phyloP scores from a whole-genome alignment of 257 asterid species.

The Solanum gracilifrons region DNA sequence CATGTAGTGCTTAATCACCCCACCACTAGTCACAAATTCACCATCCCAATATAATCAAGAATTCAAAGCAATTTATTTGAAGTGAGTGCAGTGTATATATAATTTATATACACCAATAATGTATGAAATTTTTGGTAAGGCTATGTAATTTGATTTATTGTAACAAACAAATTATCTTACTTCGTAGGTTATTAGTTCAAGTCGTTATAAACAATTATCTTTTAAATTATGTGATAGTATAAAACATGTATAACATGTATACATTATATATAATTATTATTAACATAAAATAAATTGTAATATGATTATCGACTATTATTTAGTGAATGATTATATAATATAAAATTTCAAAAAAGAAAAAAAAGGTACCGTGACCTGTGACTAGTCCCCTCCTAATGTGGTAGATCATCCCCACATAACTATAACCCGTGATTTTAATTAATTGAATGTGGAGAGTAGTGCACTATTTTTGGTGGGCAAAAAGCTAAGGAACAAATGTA shows the following conservation, averaged over 20 bases:
- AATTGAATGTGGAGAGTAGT: neutral
- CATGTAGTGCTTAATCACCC: neutral
- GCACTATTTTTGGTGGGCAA: neutral
- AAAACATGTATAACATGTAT: too few relatives aligned
- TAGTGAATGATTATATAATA: neutral
- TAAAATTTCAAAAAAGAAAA: neutral
- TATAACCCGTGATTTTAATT: neutral
- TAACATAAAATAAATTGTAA: too few relatives aligned
- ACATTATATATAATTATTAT: too few relatives aligned
- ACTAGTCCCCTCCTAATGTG: neutral
- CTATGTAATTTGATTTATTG: neutral
- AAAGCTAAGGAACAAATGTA: neutral
- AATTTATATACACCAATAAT: rapidly evolving
- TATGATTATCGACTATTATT: neutral
- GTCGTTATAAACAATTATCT: too few relatives aligned
- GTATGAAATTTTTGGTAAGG: neutral
- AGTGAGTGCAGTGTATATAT: neutral
- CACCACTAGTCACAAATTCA: neutral
- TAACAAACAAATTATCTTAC: too few relatives aligned
- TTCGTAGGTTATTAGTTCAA: too few relatives aligned
- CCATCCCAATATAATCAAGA: neutral
- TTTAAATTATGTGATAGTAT: too few relatives aligned
- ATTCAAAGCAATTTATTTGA: neutral
- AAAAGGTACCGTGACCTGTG: neutral
- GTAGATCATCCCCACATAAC: neutral